Base-by-base conservation (phyloP, 441 rosid species). In the Erysimum cheiri region DNA sequence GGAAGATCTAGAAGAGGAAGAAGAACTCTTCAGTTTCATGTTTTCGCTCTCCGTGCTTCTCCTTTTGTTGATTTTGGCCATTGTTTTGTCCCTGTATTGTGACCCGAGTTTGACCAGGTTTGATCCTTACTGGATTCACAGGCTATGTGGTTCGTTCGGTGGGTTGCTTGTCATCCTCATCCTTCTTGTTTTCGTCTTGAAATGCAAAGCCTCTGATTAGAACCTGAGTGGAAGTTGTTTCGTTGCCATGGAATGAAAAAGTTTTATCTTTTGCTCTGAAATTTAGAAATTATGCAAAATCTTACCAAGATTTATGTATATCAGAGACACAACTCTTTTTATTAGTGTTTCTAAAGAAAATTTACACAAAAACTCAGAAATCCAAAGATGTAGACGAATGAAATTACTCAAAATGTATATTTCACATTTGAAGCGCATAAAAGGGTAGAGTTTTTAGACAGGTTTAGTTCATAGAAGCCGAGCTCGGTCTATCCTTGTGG, bases 91-190 rank as follows among this genome's bases (percentile, higher is more conserved):
- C 4, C 78, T 84, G 54, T 85, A 58, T 74, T 54, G 78, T 26
- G 93, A 91, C 65, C 78, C 72, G 65, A 74, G 87, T 84, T 78
- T 85, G 57, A 71, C 86, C 48, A 82, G 84, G 84, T 88, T 88
- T 64, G 97, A 93, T 81, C 87, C 83, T 49, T 44, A 87, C 80
- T 88, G 93, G 98, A 89, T 93, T 73, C 92, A 94, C 64, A 83
- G 98, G 77, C 85, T 81, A 31, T 96, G 96, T 4, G 97, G 98
- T 50, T 94, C 96, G 2, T 84, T 93, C 33, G 83, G 86, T 61
- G 96, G 97, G 22, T 84, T 91, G 77, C 50, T 88, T 22, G 65
- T 82, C 11, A 67, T 89, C 44, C 90, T 89, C 55, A 68, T 90
- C 43, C 75, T 91, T 82, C 96, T 91, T 70, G 83, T 83, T 1